These are phyloP conservation scores for Phytophthora pluvialis DNA, from an alignment of 352 stramenopile genomes.

Conservation along the genomic window DNA sequence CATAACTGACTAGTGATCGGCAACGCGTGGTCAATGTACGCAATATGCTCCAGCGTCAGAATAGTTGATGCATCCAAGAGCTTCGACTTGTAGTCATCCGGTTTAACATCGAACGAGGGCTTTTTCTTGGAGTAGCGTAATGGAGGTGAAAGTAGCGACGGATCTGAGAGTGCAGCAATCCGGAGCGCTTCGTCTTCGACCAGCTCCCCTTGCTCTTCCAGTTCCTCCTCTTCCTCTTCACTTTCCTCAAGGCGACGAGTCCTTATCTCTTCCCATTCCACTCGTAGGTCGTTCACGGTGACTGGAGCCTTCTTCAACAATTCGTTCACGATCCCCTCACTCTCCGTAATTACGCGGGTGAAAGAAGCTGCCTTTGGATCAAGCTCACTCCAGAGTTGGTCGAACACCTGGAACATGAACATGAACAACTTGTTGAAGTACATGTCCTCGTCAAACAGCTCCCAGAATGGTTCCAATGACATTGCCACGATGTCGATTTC, in stretches of 20 bases:
- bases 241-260: constrained; percentile 33
- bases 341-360: constrained; percentile 82
- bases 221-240: constrained; percentile 40
- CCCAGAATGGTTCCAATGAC: constrained; percentile 83
- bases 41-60: constrained; percentile 71
- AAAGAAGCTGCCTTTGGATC: constrained; percentile 76
- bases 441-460: constrained; percentile 80
- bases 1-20: constrained; percentile 84
- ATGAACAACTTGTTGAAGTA: constrained; percentile 85
- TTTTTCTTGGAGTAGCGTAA: constrained; percentile 48
- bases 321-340: constrained; percentile 66
- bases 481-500: constrained; percentile 81
- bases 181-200: constrained; percentile 39
- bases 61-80: constrained; percentile 77
- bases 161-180: constrained; percentile 26
- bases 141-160: constrained; percentile 25
- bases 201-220: constrained; percentile 24
- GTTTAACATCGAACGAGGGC: constrained; percentile 59
- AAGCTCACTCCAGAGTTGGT: constrained; percentile 71
- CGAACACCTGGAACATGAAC: constrained; percentile 79
- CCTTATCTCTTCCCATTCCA: constrained; percentile 70
- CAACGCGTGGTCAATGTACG: constrained; percentile 71
- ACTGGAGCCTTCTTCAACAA: constrained; percentile 67
- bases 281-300: constrained; percentile 65
- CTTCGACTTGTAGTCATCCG: constrained; percentile 79